Evolutionary conservation across 805 yeast genomes (phyloP).

Genomic region (Myxozyma nipponensis): DNA sequence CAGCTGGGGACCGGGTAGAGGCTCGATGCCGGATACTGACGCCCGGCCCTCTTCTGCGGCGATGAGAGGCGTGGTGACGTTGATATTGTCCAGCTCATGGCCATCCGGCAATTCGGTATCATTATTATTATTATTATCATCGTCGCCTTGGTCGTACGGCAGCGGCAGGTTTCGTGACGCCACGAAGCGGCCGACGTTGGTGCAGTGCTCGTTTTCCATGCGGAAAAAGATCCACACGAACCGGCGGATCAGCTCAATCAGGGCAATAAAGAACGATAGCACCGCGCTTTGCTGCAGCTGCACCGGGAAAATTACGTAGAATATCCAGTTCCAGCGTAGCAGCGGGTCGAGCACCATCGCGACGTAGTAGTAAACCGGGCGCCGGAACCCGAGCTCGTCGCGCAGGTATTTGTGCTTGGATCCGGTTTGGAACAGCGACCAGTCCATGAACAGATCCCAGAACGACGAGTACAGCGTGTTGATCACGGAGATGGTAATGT

Average conservation of each 20-base stretch:
- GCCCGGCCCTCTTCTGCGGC: conserved; percentile 24
- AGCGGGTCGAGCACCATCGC: conserved; percentile 73
- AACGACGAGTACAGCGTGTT: conserved; percentile 65
- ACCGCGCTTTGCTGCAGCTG: conserved; percentile 85
- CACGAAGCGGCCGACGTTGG: conserved; percentile 78
- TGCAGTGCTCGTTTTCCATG: conserved; percentile 93
- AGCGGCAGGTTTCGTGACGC: conserved; percentile 85
- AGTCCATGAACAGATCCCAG: conserved; percentile 96
- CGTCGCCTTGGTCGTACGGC: conserved; percentile 59
- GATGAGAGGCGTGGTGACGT: conserved; percentile 24
- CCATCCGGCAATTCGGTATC: not conserved
- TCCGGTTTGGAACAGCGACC: conserved; percentile 76
- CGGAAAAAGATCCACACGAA: conserved; percentile 88
- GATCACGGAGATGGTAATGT: conserved; percentile 68
- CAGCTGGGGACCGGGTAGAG: not conserved
- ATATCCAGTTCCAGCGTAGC: conserved; percentile 86
- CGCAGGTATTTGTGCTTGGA: conserved; percentile 59
- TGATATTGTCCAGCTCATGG: conserved; percentile 9
- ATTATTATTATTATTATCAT: conserved; percentile 36
- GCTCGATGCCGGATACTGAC: not conserved
- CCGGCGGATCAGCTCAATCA: conserved; percentile 78
- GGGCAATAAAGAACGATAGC: conserved; percentile 76
- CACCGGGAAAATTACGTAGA: conserved; percentile 71
- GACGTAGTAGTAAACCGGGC: conserved; percentile 60
- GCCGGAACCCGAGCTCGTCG: conserved; percentile 62